A percentile compares a stretch with the other conserved stretches of the same genome.
phyloP scores from a whole-genome alignment of 306 rosid species.

The Gillenia trifoliata region DNA sequence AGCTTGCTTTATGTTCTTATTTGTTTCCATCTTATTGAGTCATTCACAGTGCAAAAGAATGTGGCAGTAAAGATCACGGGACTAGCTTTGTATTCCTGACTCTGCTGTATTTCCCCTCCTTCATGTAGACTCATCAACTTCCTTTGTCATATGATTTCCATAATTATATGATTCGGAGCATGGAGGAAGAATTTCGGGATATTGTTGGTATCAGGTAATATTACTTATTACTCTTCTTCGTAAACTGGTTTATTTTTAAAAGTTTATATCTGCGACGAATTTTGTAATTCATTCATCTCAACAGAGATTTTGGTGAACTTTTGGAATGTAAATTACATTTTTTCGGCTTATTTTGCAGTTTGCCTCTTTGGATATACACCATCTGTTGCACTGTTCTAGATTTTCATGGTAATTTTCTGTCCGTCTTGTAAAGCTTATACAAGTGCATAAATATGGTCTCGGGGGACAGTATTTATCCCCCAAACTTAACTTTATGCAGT shows the following conservation, averaged over 20 bases:
- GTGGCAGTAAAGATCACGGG: conserved; percentile 9
- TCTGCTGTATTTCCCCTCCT: conserved; percentile 12
- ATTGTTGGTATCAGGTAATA: conserved; percentile 82
- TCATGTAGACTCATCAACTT: conserved; percentile 64
- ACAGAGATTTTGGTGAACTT: neutral
- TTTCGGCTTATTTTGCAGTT: conserved; percentile 46
- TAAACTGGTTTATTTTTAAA: neutral
- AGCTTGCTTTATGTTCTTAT: neutral
- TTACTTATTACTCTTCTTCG: neutral
- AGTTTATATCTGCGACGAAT: neutral
- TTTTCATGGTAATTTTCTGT: conserved; percentile 63
- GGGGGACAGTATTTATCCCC: neutral
- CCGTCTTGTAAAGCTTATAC: no score
- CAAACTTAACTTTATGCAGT: neutral
- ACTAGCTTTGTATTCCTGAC: conserved; percentile 26
- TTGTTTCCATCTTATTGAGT: conserved; percentile 3
- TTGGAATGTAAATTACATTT: no score
- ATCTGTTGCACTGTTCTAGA: conserved; percentile 72
- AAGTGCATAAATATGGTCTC: no score
- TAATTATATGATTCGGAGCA: conserved; percentile 91
- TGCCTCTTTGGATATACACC: conserved; percentile 86
- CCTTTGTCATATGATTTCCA: conserved; percentile 81
- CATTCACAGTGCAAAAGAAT: conserved; percentile 13
- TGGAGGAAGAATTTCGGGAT: conserved; percentile 91
- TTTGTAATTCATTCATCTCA: neutral